Percentiles rank a stretch among this genome's conserved stretches.
Evolutionary conservation across 768 basidiomycete species (phyloP).

Genomic region (Tylopilus felleus): DNA sequence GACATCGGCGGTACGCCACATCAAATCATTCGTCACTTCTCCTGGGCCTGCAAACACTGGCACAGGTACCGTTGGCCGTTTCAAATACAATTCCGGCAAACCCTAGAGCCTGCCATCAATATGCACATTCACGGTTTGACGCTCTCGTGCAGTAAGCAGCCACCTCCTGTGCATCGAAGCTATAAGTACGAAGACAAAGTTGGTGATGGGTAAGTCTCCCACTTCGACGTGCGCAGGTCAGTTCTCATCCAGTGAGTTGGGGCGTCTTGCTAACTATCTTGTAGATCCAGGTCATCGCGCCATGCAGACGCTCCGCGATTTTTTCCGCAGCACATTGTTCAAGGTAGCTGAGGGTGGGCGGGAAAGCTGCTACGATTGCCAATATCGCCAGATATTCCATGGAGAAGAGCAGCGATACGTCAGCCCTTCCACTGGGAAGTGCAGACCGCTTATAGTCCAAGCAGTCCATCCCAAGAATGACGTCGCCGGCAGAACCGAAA

Average conservation of each 20-base stretch:
- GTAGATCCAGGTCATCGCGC: neutral
- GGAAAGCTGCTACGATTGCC: constrained; percentile 13
- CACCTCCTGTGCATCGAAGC: neutral
- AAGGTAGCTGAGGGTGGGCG: neutral
- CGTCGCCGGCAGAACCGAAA: neutral
- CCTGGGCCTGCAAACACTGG: neutral
- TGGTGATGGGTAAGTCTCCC: neutral
- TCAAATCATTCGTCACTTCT: neutral
- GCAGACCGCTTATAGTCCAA: constrained; percentile 23
- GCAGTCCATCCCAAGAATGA: constrained; percentile 13
- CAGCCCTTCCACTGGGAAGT: constrained; percentile 22
- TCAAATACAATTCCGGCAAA: neutral
- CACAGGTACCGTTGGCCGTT: neutral
- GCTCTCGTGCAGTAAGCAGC: neutral
- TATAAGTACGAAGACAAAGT: constrained; percentile 1
- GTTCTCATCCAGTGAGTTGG: neutral
- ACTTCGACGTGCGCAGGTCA: constrained; percentile 1
- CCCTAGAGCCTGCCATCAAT: neutral
- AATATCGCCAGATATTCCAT: constrained; percentile 16
- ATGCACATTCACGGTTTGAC: neutral
- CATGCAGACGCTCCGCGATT: neutral
- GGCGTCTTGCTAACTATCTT: neutral
- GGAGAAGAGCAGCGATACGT: constrained; percentile 19
- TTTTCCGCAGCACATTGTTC: neutral
- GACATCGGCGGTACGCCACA: neutral